These are phyloP conservation scores for Crithidia brevicula DNA, from an alignment of 208 protist species.

Conservation along the genomic window DNA sequence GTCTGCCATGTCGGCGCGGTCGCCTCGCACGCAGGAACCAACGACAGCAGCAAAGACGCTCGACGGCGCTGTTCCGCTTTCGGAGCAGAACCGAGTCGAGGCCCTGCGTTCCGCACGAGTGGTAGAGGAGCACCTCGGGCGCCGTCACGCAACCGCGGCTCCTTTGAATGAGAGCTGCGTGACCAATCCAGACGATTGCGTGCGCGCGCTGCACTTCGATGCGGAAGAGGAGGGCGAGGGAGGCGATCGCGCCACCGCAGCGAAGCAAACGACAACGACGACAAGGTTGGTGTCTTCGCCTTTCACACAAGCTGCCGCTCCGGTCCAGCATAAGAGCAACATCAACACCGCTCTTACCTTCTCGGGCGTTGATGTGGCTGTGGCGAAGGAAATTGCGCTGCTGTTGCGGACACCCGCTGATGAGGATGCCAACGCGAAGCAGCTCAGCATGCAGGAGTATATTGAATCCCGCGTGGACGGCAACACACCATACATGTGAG, in stretches of 20 bases:
- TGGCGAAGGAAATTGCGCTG: conserved; percentile 36
- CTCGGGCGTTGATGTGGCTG: conserved; percentile 30
- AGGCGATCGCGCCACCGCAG: neutral
- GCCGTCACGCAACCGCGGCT: neutral
- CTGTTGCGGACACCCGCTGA: conserved; percentile 8
- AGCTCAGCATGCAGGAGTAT: conserved; percentile 14
- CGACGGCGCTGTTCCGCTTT: neutral
- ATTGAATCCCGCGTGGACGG: conserved; percentile 24
- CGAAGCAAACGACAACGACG: too few relatives aligned
- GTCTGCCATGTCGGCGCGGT: too few relatives aligned
- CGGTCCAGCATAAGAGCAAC: neutral
- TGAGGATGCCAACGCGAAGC: conserved; percentile 6
- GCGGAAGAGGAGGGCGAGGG: conserved; percentile 1
- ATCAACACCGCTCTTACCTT: conserved; percentile 33
- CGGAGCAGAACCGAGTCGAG: neutral
- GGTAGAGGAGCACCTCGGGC: neutral
- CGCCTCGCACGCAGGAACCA: neutral
- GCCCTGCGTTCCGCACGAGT: neutral
- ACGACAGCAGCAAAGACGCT: conserved; percentile 4
- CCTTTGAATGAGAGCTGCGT: neutral
- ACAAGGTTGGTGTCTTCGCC: too few relatives aligned
- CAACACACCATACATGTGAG: conserved; percentile 31
- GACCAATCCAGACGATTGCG: conserved; percentile 2
- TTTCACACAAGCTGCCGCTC: too few relatives aligned
- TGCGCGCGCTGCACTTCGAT: conserved; percentile 17